Evolutionary conservation across 2,329 filamentous ascomycete species (phyloP), one percentile per base, ranked within the genome.

Genomic region (Chaetomiaceae sp.): DNA sequence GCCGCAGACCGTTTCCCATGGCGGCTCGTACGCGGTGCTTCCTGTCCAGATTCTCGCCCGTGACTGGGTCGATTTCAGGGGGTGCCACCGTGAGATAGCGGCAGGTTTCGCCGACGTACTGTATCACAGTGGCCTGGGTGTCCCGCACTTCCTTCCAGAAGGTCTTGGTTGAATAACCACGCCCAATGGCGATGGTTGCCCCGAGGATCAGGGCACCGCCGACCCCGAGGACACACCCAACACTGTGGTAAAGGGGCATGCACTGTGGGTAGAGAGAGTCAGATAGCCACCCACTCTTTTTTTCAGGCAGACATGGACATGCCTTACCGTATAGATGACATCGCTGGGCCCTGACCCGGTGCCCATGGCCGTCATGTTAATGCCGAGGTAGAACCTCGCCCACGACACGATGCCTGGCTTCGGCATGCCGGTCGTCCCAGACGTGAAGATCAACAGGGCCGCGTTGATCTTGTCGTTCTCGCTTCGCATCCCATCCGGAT

Each of bases 201-300:
- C 85, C 85, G 0, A 72, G 68, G 53, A 78, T 68, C 36, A 94
- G 67, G 27, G 80, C 79, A 36, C 80, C 75, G 51, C 79, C 70
- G 53, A 91, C 79, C 15, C 84, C 88, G 38, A 95, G 76, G 8
- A 92, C 64, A 1, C 81, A 74, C 9, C 88, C 90, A 0, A 89
- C 89, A 31, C 87, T 85, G 72, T 96, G 91, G 67, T 95, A 95
- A 3, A 95, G 76, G 0, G 91, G 91, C 89, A 95, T 95, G 55
- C 85, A 86, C 85, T 88, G 53, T 4, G 49, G 4, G n/a, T 4
- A n/a, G 17, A 14, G 23, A 36, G 29, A 43, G 31, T 25, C 34
- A 15, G 12, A 31, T 22, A 20, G 25, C 3, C n/a, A n/a, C n/a
- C n/a, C n/a, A n/a, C n/a, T n/a, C n/a, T n/a, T n/a, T n/a, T n/a